Base-by-base conservation (phyloP, 345 rosid genomes). In the Citrus sinensis region DNA sequence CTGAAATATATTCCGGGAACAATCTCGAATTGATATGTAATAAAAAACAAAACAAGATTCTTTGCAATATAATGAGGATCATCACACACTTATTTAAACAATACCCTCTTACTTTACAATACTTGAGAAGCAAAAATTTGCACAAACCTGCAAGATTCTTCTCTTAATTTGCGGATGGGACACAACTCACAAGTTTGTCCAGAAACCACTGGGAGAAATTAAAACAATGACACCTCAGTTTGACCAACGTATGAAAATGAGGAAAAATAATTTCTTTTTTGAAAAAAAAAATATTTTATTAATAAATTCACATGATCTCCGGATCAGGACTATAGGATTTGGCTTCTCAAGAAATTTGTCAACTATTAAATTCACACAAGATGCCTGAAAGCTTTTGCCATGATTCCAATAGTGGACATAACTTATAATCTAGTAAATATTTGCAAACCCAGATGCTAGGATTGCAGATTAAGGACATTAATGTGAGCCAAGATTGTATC, bases 1-100 rank as follows among this genome's bases (percentile, higher is more conserved):
- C 35, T 0, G 7, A 35, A 35, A 35, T 56, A 51, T 32, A 51
- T 62, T 54, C 56, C 3, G 78, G 46, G 71, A 80, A 80, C 54
- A 81, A 81, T 22, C 60, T 73, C 67, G 60, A 66, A 67, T 29
- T 73, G 61, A 59, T 24, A 14, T 40, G 69, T 19, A 56, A 22
- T 54, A 54, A 58, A 42, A 55, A 78, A 65, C 69, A 66, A 37
- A 56, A n/a, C 54, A 76, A 76, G 79, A 76, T 81, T 58, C 77
- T 63, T 73, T 68, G 60, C 66, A 81, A 59, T 58, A 29, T 25
- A 67, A 39, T 67, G 66, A 68, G 73, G 32, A 66, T 72, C 71
- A 58, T 68, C 49, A 59, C 73, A 73, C 78, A 73, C 60, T 67
- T 60, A 37, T 58, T 24, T 73, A 67, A 67, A 72, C 69, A 46